Conservation (phyloP, 176 grass and related monocot genomes). For the Oryza officinalis region DNA sequence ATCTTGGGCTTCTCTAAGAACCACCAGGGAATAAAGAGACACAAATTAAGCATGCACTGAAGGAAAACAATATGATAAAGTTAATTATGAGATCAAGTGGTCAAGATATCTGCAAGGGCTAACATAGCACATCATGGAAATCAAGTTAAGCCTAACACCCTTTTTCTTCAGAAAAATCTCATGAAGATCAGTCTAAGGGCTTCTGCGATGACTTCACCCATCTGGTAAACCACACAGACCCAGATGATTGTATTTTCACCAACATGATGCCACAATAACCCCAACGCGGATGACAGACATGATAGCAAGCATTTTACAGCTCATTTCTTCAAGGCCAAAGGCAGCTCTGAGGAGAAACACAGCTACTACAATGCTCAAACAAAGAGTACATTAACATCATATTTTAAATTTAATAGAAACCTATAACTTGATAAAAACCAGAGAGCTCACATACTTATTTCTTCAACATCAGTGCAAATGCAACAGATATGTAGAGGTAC, state of each 20-base stretch:
- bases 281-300: slow-evolving; percentile 90
- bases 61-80: slow-evolving; percentile 30
- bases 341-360: slow-evolving; percentile 91
- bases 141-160: slow-evolving; percentile 82
- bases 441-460: slow-evolving; percentile 71
- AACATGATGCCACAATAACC: slow-evolving; percentile 91
- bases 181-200: slow-evolving; percentile 94
- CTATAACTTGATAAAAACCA: slow-evolving; percentile 9
- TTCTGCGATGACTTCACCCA: slow-evolving; percentile 92
- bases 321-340: slow-evolving; percentile 89
- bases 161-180: slow-evolving; percentile 99
- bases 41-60: slow-evolving; percentile 90
- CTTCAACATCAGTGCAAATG: slow-evolving; percentile 99
- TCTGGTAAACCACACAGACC: slow-evolving; percentile 96
- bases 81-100: slow-evolving; percentile 3
- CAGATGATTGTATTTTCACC: slow-evolving; percentile 91
- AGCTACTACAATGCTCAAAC: slow-evolving; percentile 65
- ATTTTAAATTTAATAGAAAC: slow-evolving; percentile 3
- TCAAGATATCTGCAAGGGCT: slow-evolving; percentile 87
- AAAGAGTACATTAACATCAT: slow-evolving; percentile 18
- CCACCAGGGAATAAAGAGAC: slow-evolving; percentile 94
- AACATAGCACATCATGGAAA: slow-evolving; percentile 99
- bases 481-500: slow-evolving; percentile 99
- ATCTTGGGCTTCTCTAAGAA: slow-evolving; percentile 99
- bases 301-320: slow-evolving; percentile 85